A percentile compares a stretch with the other conserved stretches of the same genome.
These are phyloP conservation scores for Forsythia suspensa DNA, from an alignment of 257 asterid genomes.

Conservation along the genomic window DNA sequence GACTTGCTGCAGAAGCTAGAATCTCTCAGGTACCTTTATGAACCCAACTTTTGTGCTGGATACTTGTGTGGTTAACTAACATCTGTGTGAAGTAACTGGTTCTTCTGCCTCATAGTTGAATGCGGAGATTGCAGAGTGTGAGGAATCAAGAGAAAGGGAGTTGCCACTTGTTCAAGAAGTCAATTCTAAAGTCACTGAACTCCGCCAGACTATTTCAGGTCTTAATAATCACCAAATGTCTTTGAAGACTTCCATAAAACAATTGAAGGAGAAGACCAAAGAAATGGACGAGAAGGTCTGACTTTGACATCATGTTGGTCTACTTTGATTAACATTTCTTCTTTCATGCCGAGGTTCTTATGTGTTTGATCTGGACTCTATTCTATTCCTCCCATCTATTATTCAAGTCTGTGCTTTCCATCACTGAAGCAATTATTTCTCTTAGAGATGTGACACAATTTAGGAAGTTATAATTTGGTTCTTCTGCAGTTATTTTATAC, in stretches of 20 bases:
- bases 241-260: slow-evolving; percentile 57
- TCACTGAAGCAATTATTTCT: neutral
- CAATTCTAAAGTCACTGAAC: slow-evolving; percentile 58
- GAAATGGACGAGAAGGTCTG: slow-evolving; percentile 86
- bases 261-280: slow-evolving; percentile 67
- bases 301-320: slow-evolving; percentile 18
- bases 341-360: neutral
- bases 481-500: neutral
- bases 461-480: neutral
- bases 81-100: slow-evolving; percentile 12
- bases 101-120: slow-evolving; percentile 46
- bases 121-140: slow-evolving; percentile 55
- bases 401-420: neutral
- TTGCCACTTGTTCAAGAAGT: slow-evolving; percentile 67
- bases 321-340: slow-evolving; percentile 9
- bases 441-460: neutral
- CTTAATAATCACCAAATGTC: slow-evolving; percentile 78
- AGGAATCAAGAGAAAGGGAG: slow-evolving; percentile 60
- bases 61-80: neutral
- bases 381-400: neutral
- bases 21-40: slow-evolving; percentile 52
- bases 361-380: slow-evolving; percentile 13
- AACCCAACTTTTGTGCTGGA: slow-evolving; percentile 10
- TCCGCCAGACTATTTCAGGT: slow-evolving; percentile 58
- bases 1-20: slow-evolving; percentile 50